These are phyloP conservation scores for Lasiodiplodia gonubiensis DNA, from an alignment of 2,329 filamentous ascomycete genomes.

Conservation along the genomic window DNA sequence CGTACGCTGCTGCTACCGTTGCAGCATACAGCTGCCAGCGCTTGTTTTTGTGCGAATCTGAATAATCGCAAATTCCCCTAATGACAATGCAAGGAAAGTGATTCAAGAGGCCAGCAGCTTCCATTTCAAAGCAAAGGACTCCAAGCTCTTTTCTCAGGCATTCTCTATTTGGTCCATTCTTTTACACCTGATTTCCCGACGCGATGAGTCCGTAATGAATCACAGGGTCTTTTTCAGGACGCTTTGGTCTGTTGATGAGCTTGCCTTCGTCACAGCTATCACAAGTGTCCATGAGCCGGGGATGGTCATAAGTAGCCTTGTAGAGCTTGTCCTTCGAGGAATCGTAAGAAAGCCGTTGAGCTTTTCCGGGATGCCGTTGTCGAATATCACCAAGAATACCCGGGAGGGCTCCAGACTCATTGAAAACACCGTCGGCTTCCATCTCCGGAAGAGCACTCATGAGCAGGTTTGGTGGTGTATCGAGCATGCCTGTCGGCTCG, in stretches of 20 bases:
- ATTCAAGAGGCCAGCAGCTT: conserved; percentile 30
- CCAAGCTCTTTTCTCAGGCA: background rate
- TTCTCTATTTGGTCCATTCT: conserved; percentile 27
- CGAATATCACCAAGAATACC: background rate
- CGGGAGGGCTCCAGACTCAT: background rate
- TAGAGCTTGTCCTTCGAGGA: background rate
- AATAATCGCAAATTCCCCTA: conserved; percentile 28
- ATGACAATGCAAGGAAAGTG: conserved; percentile 28
- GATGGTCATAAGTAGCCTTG: background rate
- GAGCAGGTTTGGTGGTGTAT: background rate
- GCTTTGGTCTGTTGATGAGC: conserved; percentile 7
- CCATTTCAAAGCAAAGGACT: conserved; percentile 26
- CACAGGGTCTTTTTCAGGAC: background rate
- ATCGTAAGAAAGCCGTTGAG: background rate
- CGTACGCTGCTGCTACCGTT: conserved; percentile 35
- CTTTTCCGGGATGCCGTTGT: too few species aligned
- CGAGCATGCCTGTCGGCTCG: background rate
- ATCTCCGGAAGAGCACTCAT: background rate
- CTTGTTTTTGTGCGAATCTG: conserved; percentile 38
- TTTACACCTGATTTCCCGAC: conserved; percentile 35
- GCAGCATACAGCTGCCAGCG: conserved; percentile 41
- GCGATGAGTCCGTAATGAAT: conserved; percentile 37
- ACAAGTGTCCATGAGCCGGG: background rate
- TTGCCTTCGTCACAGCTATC: background rate
- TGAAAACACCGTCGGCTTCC: background rate